These are phyloP conservation scores for Tricholoma matsutake DNA, from an alignment of 768 basidiomycete genomes.

Conservation along the genomic window DNA sequence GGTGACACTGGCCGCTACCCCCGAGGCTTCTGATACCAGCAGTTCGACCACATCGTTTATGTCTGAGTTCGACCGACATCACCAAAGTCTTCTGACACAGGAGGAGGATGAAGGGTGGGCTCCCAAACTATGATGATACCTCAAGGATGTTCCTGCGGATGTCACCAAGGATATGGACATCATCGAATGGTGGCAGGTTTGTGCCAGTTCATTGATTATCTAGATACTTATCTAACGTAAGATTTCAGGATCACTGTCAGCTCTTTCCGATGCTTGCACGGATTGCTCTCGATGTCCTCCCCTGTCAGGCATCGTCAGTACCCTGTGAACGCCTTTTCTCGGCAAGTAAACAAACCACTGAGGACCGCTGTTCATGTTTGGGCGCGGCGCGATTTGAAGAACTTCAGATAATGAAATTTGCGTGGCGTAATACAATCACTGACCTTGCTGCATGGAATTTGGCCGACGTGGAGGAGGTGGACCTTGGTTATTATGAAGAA, in stretches of 20 bases:
- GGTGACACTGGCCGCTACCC: slow-evolving; percentile 11
- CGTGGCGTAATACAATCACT: not conserved
- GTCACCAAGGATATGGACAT: not conserved
- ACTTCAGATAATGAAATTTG: not conserved
- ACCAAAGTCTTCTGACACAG: not conserved
- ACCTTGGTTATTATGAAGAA: slow-evolving; percentile 6
- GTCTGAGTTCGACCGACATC: not conserved
- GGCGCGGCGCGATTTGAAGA: not conserved
- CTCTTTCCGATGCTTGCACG: not conserved
- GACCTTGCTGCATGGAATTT: slow-evolving; percentile 47
- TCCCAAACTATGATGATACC: not conserved
- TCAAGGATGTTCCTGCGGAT: not conserved
- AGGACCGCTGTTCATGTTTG: not conserved
- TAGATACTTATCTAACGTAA: not conserved
- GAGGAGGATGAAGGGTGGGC: slow-evolving; percentile 2
- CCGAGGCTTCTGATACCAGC: not conserved
- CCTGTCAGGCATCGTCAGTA: not conserved
- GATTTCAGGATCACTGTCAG: too few species aligned
- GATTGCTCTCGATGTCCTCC: not conserved
- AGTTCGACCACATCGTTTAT: not conserved
- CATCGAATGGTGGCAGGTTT: not conserved
- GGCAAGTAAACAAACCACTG: not conserved
- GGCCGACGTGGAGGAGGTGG: slow-evolving; percentile 2
- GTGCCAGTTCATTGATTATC: not conserved
- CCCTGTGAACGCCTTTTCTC: slow-evolving; percentile 18